Base-by-base conservation (phyloP, 2,329 filamentous ascomycete species). In the Sphaceloma murrayae region DNA sequence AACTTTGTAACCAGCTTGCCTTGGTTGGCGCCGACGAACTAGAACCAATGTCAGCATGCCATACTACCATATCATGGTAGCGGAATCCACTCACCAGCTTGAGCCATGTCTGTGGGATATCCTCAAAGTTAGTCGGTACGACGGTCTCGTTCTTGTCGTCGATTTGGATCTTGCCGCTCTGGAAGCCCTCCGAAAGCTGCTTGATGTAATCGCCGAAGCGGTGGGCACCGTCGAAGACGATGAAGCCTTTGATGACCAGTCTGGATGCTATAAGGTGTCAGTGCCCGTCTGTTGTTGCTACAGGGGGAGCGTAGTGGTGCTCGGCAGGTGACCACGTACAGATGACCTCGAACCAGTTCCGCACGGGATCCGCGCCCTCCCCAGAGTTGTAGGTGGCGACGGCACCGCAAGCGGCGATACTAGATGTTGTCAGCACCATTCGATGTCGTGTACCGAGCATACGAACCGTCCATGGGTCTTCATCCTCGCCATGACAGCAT, bases 341-440 rank as follows among this genome's bases (percentile, higher is more conserved):
- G 32, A 62, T 55, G 26, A 62, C 51, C 46, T 61, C 58, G 49
- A 60, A 58, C 58, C 58, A 62, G 51, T 60, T 61, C 52, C 60
- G 60, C 17, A 61, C 46, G 10, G 42, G 42, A 14, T 59, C 59
- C 2, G 51, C 52, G 5, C 54, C 54, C 4, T 50, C 57, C 16
- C 54, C 67, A 5, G 67, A 59, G 60, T 85, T 85, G 62, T 85
- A 85, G 59, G 79, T 73, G 57, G 73, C 78, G 63, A 86, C 85
- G 5, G 54, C 69, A 38, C 82, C 82, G 62, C 82, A 85, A 62
- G 82, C 81, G 52, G 80, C 36, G 36, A 40, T 40, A 74, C 58
- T 40, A 14, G 3, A 40, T 7, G 7, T 17, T n/a, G 26, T 40
- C 36, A 40, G 36, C 22, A 29, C 18, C 5, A 27, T 11, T 13